Percentiles rank a stretch among this genome's conserved stretches.
These are phyloP conservation scores for Trapa incisa DNA, from an alignment of 345 rosid genomes.

Conservation along the genomic window DNA sequence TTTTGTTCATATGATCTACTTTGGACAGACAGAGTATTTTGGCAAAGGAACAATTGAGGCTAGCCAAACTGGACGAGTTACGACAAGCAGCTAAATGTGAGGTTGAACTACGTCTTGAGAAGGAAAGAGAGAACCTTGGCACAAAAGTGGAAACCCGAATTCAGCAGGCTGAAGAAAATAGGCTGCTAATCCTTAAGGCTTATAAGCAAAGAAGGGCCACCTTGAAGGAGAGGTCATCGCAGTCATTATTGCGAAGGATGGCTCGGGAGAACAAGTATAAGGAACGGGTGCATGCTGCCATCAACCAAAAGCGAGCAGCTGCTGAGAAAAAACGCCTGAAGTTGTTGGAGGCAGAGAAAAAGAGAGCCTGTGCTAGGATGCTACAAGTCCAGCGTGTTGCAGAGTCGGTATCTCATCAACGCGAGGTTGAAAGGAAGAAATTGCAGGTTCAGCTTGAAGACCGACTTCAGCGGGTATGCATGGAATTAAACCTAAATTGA, in stretches of 20 bases:
- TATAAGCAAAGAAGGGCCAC: slow-evolving; percentile 60
- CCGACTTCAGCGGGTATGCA: slow-evolving; percentile 65
- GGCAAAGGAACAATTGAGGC: slow-evolving; percentile 69
- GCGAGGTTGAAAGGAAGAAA: slow-evolving; percentile 83
- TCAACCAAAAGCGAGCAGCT: slow-evolving; percentile 77
- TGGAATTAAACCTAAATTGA: slow-evolving; percentile 8
- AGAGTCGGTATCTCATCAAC: slow-evolving; percentile 56
- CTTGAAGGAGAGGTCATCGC: slow-evolving; percentile 69
- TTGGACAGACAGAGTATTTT: slow-evolving; percentile 55
- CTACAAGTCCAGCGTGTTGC: slow-evolving; percentile 64
- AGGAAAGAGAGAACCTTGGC: slow-evolving; percentile 75
- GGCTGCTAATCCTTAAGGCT: slow-evolving; percentile 76
- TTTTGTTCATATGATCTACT: background rate
- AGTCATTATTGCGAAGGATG: slow-evolving; percentile 65
- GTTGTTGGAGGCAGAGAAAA: slow-evolving; percentile 81
- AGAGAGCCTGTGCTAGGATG: slow-evolving; percentile 69
- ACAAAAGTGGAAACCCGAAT: slow-evolving; percentile 67
- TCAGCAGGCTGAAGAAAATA: slow-evolving; percentile 83
- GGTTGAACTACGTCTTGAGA: slow-evolving; percentile 58
- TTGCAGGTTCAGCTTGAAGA: slow-evolving; percentile 76
- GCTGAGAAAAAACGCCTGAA: slow-evolving; percentile 89
- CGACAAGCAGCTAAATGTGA: slow-evolving; percentile 87
- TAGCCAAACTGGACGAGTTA: slow-evolving; percentile 75
- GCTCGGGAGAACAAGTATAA: slow-evolving; percentile 81
- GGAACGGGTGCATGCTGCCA: slow-evolving; percentile 67